phyloP scores from a whole-genome alignment of 257 asterid genomes.

The Scutellaria barbata region DNA sequence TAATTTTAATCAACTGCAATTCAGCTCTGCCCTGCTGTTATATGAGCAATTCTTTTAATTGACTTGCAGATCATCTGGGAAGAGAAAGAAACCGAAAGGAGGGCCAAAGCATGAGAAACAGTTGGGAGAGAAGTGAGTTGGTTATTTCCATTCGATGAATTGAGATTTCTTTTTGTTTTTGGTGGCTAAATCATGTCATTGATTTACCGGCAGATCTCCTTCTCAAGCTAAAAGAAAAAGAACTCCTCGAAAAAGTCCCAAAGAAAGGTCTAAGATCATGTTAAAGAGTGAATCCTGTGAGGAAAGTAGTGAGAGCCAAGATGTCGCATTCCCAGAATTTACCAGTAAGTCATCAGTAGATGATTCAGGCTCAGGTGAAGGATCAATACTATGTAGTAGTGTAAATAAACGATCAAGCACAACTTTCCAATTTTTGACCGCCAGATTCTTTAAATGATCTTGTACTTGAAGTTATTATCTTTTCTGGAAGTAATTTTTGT shows the following conservation, averaged over 20 bases:
- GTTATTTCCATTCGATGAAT: slow-evolving; percentile 28
- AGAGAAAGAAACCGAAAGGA: slow-evolving; percentile 53
- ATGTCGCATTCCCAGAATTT: slow-evolving; percentile 39
- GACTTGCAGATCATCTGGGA: slow-evolving; percentile 61
- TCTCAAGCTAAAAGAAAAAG: slow-evolving; percentile 65
- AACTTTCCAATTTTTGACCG: not conserved
- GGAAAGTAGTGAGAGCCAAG: slow-evolving; percentile 48
- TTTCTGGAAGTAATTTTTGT: not conserved
- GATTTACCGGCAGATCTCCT: slow-evolving; percentile 59
- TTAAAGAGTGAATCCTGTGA: slow-evolving; percentile 43
- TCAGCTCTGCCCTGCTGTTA: slow-evolving; percentile 8
- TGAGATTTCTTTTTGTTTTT: slow-evolving; percentile 22
- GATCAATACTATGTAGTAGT: slow-evolving; percentile 7
- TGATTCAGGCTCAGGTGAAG: slow-evolving; percentile 55
- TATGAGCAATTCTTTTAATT: slow-evolving; percentile 29
- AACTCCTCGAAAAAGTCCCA: slow-evolving; percentile 59
- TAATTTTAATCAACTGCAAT: not conserved
- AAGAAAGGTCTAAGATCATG: slow-evolving; percentile 42
- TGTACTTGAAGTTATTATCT: not conserved
- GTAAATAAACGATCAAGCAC: slow-evolving; percentile 30
- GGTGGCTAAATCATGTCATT: slow-evolving; percentile 33
- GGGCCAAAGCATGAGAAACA: slow-evolving; percentile 48
- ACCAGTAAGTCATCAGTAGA: slow-evolving; percentile 44
- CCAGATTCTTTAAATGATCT: not conserved
- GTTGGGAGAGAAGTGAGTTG: slow-evolving; percentile 57